Evolutionary conservation across 2,329 filamentous ascomycete genomes (phyloP), one percentile per base, ranked within the genome.

Genomic region (Fusarium algeriense): DNA sequence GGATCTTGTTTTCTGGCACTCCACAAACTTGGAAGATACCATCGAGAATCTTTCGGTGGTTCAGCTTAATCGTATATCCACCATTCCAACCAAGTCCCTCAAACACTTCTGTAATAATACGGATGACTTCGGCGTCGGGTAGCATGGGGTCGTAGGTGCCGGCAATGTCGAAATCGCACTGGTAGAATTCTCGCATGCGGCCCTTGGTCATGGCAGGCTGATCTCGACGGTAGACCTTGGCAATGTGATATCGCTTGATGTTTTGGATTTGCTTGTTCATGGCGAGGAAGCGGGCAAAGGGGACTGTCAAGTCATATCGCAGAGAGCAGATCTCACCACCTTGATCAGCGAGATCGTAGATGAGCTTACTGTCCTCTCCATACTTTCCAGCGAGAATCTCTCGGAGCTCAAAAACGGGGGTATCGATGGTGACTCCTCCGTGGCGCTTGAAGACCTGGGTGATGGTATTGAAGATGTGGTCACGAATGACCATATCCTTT

Each of bases 111-210:
- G 89, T 90, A 60, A 93, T 89, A 73, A 98, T 94, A 63, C 92
- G 88, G 75, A 98, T 83, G 64, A 97, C 92, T 83, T 98, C 95
- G 40, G 94, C 93, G 78, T 98, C 95, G 61, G 95, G 93, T 30
- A 97, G 88, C 94, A 98, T 97, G 58, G 93, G 83, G 79, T 97
- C 95, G 83, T 94, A 97, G 44, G 84, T 85, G 67, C 95, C 94
- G 15, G 95, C 95, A 82, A 98, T 95, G 80, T 98, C 95, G 78
- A 98, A 97, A 83, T 98, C 95, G 84, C 95, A 98, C 82, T 98
- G 95, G 84, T 97, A 97, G 82, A 97, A 97, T 83, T 98, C 95
- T 78, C 95, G 89, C 92, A 97, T 96, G 58, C 95, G 90, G 55
- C 95, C 95, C 80, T 97, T 96, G 69, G 92, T 93, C 84, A 98